Evolutionary conservation across 75 land plant species (phyloP), one percentile per base, ranked within the genome.

Genomic region (Pinus taeda): DNA sequence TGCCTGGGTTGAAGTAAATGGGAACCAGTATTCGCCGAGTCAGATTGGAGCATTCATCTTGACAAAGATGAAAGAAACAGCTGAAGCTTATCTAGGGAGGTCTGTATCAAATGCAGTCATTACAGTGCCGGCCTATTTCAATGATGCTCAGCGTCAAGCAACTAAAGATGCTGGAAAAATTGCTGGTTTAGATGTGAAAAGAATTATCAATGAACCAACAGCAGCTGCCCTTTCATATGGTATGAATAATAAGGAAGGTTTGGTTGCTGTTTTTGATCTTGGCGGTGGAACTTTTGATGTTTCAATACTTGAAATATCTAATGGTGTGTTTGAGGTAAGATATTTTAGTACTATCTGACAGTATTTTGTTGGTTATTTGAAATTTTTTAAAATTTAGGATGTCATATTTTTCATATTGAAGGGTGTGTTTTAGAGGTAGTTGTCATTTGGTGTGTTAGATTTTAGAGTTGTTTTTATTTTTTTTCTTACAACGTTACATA

Each of bases 271-370:
- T 49, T 93, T 88, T 76, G 93, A 93, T 83, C 90, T 92, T 73
- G 94, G 94, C 29, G 94, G 94, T 74, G 94, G 94, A 59, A 92
- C 94, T 55, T 92, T 93, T 82, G 95, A 93, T 83, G 89, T 93
- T 18, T 93, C 95, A 18, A 88, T 91, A n/a, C 62, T 91, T 60
- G 93, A 91, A 61, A 91, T 91, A 13, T 88, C 90, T 0, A 90
- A 81, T 74, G 93, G 93, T 76, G 93, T 91, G 13, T 91, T 91
- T 83, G 93, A 91, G 91, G 93, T 88, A 85, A 64, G 13, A 0
- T 11, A 17, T 37, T 77, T 13, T 59, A 1, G 55, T 49, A 49
- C 12, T 8, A 49, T 49, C 12, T 49, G 11, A 39, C 5, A 39
- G 42, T 49, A 49, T 2, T 49, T 9, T 45, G 6, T 49, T 49